These are phyloP conservation scores for Stentor roeselii DNA, from an alignment of 73 alveolate species.

Conservation along the genomic window DNA sequence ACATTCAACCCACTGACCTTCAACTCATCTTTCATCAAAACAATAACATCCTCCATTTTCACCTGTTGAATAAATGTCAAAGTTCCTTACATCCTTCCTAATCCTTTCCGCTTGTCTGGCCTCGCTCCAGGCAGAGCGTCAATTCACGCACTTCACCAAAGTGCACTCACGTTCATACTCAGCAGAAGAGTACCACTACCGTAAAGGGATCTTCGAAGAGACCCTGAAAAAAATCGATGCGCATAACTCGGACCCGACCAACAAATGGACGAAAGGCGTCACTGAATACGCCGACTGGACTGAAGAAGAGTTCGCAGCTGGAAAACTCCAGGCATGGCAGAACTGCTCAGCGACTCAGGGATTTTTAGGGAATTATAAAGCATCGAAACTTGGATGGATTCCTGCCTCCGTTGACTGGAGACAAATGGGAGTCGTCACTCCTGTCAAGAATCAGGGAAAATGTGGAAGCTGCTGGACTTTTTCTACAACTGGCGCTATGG, in stretches of 20 bases:
- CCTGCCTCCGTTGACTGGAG: slow-evolving; percentile 51
- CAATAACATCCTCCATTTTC: neutral
- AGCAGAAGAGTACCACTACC: neutral
- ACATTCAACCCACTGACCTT: neutral
- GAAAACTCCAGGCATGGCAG: slow-evolving; percentile 37
- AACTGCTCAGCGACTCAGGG: slow-evolving; percentile 61
- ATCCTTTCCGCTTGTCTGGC: neutral
- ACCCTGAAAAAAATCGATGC: neutral
- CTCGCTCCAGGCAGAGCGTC: neutral
- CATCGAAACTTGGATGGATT: slow-evolving; percentile 27
- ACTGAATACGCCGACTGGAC: slow-evolving; percentile 59
- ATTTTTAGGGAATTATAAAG: neutral
- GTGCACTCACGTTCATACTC: neutral
- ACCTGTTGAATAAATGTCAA: slow-evolving; percentile 9
- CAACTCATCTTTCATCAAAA: neutral
- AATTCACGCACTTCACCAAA: neutral
- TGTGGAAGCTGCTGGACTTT: slow-evolving; percentile 78
- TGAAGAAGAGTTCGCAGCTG: slow-evolving; percentile 56
- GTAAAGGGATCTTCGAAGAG: neutral
- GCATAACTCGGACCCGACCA: slow-evolving; percentile 36
- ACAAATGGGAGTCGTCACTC: slow-evolving; percentile 46
- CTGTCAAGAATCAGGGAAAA: slow-evolving; percentile 65
- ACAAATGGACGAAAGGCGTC: slow-evolving; percentile 46
- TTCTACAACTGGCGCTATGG: slow-evolving; percentile 67
- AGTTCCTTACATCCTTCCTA: neutral